Percentiles rank a stretch among this genome's conserved stretches.
These are phyloP conservation scores for Magnaporthiopsis rhizophila DNA, from an alignment of 2,329 filamentous ascomycete species.

Conservation along the genomic window DNA sequence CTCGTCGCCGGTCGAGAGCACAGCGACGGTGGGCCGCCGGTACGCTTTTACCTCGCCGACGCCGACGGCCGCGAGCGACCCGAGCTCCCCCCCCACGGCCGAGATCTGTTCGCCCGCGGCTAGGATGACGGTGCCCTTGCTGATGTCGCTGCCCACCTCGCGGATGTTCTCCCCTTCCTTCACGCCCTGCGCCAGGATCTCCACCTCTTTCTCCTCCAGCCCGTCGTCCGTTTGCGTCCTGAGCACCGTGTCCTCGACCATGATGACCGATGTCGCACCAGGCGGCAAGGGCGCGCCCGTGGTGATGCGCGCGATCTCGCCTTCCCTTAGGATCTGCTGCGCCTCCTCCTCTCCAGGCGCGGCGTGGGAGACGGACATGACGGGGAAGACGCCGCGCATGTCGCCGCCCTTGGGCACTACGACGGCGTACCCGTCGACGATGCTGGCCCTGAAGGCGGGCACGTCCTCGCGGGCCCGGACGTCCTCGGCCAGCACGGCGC, in stretches of 20 bases:
- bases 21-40: constrained; percentile 68
- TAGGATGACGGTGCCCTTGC: constrained; percentile 61
- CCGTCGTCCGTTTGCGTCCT: constrained; percentile 69
- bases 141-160: constrained; percentile 83
- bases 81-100: constrained; percentile 82
- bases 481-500: constrained; percentile 74
- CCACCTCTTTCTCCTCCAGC: constrained; percentile 77
- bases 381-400: constrained; percentile 75
- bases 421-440: constrained; percentile 92
- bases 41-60: constrained; percentile 64
- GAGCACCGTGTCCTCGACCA: constrained; percentile 90
- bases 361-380: constrained; percentile 80
- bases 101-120: constrained; percentile 75
- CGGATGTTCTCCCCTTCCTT: constrained; percentile 79
- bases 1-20: constrained; percentile 92
- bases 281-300: constrained; percentile 87
- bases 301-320: constrained; percentile 82
- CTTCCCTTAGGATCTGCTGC: constrained; percentile 53
- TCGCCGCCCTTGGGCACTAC: constrained; percentile 55
- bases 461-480: constrained; percentile 75
- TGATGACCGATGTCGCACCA: constrained; percentile 84
- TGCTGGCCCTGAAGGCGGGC: constrained; percentile 89
- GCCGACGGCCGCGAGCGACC: constrained; percentile 79
- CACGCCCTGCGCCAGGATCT: constrained; percentile 73
- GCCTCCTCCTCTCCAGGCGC: constrained; percentile 51